Percentiles rank a stretch among this genome's conserved stretches.
Conservation (phyloP, 2,329 filamentous ascomycete genomes). For the Ciborinia camelliae region DNA sequence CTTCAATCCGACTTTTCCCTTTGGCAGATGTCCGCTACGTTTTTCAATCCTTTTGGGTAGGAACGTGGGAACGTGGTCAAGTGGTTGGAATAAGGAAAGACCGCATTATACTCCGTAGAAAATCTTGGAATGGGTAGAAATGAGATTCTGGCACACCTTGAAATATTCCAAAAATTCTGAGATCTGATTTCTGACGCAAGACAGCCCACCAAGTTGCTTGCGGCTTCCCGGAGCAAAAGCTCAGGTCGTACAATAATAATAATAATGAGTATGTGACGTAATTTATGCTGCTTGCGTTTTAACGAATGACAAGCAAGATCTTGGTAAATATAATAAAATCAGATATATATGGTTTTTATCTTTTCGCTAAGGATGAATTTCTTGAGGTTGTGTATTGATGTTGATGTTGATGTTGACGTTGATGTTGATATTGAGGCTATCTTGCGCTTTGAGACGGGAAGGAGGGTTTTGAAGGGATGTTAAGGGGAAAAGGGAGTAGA, state of each 20-base stretch:
- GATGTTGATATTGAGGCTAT: neutral
- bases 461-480: neutral
- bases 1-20: neutral
- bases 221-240: constrained; percentile 5
- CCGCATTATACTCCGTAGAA: too few relatives aligned
- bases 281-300: neutral
- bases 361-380: neutral
- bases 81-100: neutral
- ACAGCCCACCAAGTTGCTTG: neutral
- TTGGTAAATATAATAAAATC: neutral
- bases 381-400: neutral
- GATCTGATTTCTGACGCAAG: neutral
- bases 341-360: neutral
- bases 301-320: neutral
- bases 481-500: neutral
- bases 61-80: neutral
- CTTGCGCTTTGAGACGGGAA: neutral
- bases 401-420: too few relatives aligned
- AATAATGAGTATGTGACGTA: constrained; percentile 14
- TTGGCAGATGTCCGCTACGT: neutral
- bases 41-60: neutral
- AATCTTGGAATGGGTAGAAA: neutral
- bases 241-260: constrained; percentile 9
- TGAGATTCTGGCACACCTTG: neutral
- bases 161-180: neutral